phyloP scores from a whole-genome alignment of 148 eudicot genomes.

The Suaeda aralocaspica region DNA sequence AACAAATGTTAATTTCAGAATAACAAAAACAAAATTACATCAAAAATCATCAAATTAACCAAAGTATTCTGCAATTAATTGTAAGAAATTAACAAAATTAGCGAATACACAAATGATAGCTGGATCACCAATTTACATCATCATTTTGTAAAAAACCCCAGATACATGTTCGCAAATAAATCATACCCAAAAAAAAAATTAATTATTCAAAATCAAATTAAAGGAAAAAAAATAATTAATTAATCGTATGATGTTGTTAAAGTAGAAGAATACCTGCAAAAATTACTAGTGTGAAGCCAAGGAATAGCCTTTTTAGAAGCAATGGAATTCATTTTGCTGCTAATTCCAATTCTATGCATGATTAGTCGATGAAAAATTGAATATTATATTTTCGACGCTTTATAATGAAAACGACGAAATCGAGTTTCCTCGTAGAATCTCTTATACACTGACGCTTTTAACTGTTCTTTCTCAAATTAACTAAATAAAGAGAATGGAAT shows the following conservation, averaged over 20 bases:
- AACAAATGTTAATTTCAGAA: too few species aligned
- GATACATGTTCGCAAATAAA: conserved; percentile 3
- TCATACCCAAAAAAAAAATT: conserved; percentile 16
- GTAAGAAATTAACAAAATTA: too few species aligned
- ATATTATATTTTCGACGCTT: neutral
- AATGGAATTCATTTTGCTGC: conserved; percentile 36
- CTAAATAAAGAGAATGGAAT: too few species aligned
- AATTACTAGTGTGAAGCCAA: conserved; percentile 31
- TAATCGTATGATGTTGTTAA: neutral
- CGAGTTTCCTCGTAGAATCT: conserved; percentile 6
- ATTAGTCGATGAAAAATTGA: neutral
- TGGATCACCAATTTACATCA: conserved; percentile 3
- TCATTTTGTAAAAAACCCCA: conserved; percentile 18
- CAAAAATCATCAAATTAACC: too few species aligned
- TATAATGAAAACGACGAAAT: neutral
- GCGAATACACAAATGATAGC: neutral
- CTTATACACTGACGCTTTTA: conserved; percentile 4
- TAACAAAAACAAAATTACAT: too few species aligned
- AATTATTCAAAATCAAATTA: conserved; percentile 1
- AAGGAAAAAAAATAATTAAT: neutral
- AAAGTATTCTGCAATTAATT: too few species aligned
- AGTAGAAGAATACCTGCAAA: conserved; percentile 32
- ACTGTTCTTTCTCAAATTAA: too few species aligned
- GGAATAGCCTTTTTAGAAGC: conserved; percentile 31
- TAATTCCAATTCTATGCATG: conserved; percentile 34